Conservation (phyloP, 768 basidiomycete species). For the Neoboletus brunneissimus region DNA sequence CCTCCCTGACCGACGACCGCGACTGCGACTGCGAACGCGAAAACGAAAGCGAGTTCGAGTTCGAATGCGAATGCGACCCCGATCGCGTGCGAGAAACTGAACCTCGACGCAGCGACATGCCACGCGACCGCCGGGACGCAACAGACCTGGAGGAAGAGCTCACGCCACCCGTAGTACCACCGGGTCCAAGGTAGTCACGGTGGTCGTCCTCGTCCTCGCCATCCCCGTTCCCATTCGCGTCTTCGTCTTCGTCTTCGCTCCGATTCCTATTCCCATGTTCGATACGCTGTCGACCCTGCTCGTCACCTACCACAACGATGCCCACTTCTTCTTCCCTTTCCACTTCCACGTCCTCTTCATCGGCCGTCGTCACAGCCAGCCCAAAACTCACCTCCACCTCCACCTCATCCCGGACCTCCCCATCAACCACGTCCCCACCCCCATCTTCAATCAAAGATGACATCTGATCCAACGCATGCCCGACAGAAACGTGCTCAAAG, state of each 20-base stretch:
- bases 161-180: background rate
- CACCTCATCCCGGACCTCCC: background rate
- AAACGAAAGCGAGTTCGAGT: background rate
- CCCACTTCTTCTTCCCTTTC: background rate
- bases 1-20: conserved; percentile 17
- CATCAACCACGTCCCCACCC: background rate
- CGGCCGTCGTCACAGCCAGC: conserved; percentile 12
- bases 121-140: background rate
- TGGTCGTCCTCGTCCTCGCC: background rate
- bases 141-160: background rate
- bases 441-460: conserved; percentile 3
- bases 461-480: conserved; percentile 6
- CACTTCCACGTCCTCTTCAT: conserved; percentile 1
- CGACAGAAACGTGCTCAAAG: conserved; percentile 23
- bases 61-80: conserved; percentile 4
- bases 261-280: background rate
- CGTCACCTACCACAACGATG: background rate
- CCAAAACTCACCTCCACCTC: conserved; percentile 10
- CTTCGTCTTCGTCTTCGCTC: background rate
- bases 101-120: background rate
- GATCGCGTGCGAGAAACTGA: background rate
- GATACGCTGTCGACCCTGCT: background rate
- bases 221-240: background rate
- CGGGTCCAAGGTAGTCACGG: background rate
- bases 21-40: conserved; percentile 14